Evolutionary conservation across 441 rosid species (phyloP).

Genomic region (Gossypium davidsonii): DNA sequence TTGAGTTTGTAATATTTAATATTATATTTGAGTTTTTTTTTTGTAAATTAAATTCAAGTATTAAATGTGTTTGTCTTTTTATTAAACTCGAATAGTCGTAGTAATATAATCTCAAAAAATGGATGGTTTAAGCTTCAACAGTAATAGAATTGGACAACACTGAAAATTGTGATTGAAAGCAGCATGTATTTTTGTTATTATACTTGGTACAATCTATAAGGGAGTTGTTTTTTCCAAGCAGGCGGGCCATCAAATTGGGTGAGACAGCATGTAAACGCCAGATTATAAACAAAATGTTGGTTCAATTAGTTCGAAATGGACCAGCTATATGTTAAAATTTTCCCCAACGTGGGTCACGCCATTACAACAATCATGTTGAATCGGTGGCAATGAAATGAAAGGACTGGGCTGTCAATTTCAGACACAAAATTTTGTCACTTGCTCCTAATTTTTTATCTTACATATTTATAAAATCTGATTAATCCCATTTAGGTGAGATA

Average conservation of each 20-base stretch:
- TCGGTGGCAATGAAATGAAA: background rate
- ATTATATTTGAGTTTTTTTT: no score
- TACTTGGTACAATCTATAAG: no score
- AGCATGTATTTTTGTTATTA: background rate
- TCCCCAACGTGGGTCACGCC: slow-evolving; percentile 4
- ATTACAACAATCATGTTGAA: slow-evolving; percentile 1
- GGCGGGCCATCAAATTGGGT: no score
- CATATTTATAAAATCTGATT: background rate
- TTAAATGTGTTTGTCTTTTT: no score
- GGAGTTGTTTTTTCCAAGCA: no score
- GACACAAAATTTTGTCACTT: background rate
- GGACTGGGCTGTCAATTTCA: background rate
- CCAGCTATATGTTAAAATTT: background rate
- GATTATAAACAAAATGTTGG: background rate
- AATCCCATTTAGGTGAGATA: background rate
- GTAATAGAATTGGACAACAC: background rate
- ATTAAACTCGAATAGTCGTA: no score
- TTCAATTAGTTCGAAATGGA: background rate
- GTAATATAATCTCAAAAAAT: no score
- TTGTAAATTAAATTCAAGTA: no score
- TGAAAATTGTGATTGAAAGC: background rate
- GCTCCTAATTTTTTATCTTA: background rate
- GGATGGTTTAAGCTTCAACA: no score
- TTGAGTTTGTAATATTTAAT: no score
- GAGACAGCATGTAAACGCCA: no score